Evolutionary conservation across 116 monocot genomes (phyloP).

Genomic region (Trichopus zeylanicus): DNA sequence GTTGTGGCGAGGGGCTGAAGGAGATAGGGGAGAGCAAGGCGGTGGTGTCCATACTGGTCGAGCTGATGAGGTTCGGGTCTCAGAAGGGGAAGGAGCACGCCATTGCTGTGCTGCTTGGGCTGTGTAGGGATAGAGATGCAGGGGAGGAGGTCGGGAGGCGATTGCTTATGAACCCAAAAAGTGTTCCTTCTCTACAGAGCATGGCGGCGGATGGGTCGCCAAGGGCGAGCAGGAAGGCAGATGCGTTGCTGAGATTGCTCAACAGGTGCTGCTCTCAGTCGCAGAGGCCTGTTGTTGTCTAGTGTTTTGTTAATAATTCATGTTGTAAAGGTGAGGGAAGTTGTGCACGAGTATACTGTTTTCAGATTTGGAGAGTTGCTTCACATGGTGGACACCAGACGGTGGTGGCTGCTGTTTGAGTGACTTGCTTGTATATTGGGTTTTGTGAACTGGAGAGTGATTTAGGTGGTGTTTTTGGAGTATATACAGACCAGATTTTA

Average conservation of each 20-base stretch:
- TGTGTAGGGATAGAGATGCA: conserved; percentile 44
- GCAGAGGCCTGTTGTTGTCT: background rate
- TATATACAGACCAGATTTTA: too few relatives aligned
- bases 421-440: too few relatives aligned
- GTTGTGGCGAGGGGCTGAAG: conserved; percentile 23
- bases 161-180: conserved; percentile 21
- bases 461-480: too few relatives aligned
- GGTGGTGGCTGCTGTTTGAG: too few relatives aligned
- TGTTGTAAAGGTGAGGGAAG: background rate
- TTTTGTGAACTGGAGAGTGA: too few relatives aligned
- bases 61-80: conserved; percentile 33
- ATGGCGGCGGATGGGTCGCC: conserved; percentile 22
- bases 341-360: too few relatives aligned
- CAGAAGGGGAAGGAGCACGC: conserved; percentile 46
- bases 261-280: conserved; percentile 30
- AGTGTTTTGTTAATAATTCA: background rate
- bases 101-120: conserved; percentile 19
- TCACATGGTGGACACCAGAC: too few relatives aligned
- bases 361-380: background rate
- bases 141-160: conserved; percentile 23
- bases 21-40: conserved; percentile 20
- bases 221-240: conserved; percentile 28
- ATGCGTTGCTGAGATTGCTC: conserved; percentile 40
- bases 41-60: conserved; percentile 29
- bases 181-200: conserved; percentile 23